Evolutionary conservation across 1,284 basidiomycete genomes (phyloP), one percentile per base, ranked within the genome.

Genomic region (Cerrena zonata): DNA sequence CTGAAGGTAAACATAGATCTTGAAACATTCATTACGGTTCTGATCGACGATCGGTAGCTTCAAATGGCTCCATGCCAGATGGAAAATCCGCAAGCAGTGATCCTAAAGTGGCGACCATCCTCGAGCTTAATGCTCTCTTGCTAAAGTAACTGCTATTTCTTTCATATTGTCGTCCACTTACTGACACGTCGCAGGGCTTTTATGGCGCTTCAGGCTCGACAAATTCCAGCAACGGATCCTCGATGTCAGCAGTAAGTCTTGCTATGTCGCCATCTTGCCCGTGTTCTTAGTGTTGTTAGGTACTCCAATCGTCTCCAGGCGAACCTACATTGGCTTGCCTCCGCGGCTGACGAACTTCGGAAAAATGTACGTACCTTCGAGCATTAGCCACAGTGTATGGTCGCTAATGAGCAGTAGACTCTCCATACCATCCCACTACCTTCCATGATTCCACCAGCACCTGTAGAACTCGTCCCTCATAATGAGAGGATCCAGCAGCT

Each of bases 271-370:
- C 48, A 36, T 23, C 19, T 47, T n/a, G 49, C 54, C 54, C 58
- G 24, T 34, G 47, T 53, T 30, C 48, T 38, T 37, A 44, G 23
- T 38, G n/a, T 7, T 23, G 36, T 26, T 57, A 87, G 84, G 61
- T 86, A 78, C 64, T 64, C 75, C 4, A 50, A 50, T 18, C 76
- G 84, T 52, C 65, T 87, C 38, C 79, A 86, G 58, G 73, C 78
- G 24, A 88, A 88, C 63, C 69, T 89, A 10, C 69, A 74, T 1
- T 89, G 82, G 81, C 67, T 87, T 53, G 82, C 83, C 44, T 73
- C 77, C 19, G 77, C 76, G 24, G 81, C 77, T 30, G 85, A 87
- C 57, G 72, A 72, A 24, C 69, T 63, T 44, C 73, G 72, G 38
- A 71, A 72, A 62, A 68, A 68, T 39, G 79, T 78, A 65, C 54